These are phyloP conservation scores for Rickenella mellea DNA, from an alignment of 768 basidiomycete genomes.

Conservation along the genomic window DNA sequence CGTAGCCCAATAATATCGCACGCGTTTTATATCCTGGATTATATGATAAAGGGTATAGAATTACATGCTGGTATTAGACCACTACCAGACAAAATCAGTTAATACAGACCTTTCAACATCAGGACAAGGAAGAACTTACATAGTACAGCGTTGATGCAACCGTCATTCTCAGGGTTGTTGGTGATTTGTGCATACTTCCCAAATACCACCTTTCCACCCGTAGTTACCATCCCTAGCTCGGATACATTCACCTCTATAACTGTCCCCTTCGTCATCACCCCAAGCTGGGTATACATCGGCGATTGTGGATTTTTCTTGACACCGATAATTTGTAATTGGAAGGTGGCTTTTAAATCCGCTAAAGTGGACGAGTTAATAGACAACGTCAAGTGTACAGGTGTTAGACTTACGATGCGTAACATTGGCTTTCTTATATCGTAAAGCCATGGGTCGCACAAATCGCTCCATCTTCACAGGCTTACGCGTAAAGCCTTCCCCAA, in stretches of 20 bases:
- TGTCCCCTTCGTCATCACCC: slow-evolving; percentile 97
- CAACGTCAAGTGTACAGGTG: not conserved
- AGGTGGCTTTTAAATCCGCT: slow-evolving; percentile 97
- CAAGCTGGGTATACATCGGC: slow-evolving; percentile 93
- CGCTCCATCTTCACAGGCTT: slow-evolving; percentile 99
- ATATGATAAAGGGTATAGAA: too few relatives aligned
- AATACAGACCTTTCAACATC: too few relatives aligned
- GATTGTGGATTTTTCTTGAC: slow-evolving; percentile 99
- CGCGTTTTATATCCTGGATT: too few relatives aligned
- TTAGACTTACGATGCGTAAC: slow-evolving; percentile 87
- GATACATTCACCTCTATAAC: slow-evolving; percentile 99
- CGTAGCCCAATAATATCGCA: too few relatives aligned
- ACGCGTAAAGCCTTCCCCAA: slow-evolving; percentile 94
- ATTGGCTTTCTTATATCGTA: slow-evolving; percentile 96
- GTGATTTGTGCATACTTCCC: slow-evolving; percentile 92
- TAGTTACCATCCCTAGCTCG: slow-evolving; percentile 93
- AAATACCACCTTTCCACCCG: slow-evolving; percentile 91
- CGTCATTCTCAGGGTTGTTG: slow-evolving; percentile 94
- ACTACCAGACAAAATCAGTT: too few relatives aligned
- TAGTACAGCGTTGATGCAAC: slow-evolving; percentile 91
- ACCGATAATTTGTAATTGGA: slow-evolving; percentile 94
- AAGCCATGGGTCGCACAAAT: slow-evolving; percentile 94
- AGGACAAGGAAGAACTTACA: slow-evolving; percentile 38
- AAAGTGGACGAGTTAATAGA: slow-evolving; percentile 3
- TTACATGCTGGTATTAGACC: too few relatives aligned